Evolutionary conservation across 495 filamentous ascomycete species (phyloP), one percentile per base, ranked within the genome.

Genomic region (Daldinia grandis): DNA sequence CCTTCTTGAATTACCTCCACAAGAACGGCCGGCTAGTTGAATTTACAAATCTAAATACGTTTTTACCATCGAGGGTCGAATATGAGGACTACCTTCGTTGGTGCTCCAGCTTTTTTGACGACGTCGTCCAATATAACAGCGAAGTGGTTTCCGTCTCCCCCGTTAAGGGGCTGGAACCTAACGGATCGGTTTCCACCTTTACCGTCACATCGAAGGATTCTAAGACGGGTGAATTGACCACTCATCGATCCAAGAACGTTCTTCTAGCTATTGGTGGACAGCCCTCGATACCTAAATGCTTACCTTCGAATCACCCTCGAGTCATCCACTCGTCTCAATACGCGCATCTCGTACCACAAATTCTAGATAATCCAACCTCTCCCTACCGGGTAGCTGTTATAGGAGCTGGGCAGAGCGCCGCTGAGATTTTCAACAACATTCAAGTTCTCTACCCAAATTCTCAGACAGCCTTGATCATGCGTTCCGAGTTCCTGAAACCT

Each of bases 21-120:
- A 78, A 85, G 68, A 88, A 96, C 68, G 83, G 86, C 53, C 86
- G 95, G 6, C 85, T 99, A 40, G 88, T 97, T 49, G 87, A 92
- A 59, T 99, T 99, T 74, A 93, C 89, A 59, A 98, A 99, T 77
- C 80, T 98, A 44, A 86, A 88, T 62, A 97, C 95, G 1, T 98
- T 98, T 81, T 78, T 94, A 6, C 95, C 95, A 0, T 87, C 92
- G 4, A 87, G 95, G 12, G 82, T 92, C 65, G 95, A 99, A 79
- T 99, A 93, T 74, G 93, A 97, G 74, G 94, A 97, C 76, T 98
- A 99, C 78, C 88, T 99, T 78, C 84, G 90, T 12, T 99, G 95
- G 95, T 97, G 94, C 76, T 92, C 95, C 5, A 78, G 85, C 50
- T 88, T 87, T 60, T 99, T 99, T 73, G 86, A 89, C 14, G 87